phyloP scores from a whole-genome alignment of 2,329 filamentous ascomycete species.

The Albifimbria verrucaria region DNA sequence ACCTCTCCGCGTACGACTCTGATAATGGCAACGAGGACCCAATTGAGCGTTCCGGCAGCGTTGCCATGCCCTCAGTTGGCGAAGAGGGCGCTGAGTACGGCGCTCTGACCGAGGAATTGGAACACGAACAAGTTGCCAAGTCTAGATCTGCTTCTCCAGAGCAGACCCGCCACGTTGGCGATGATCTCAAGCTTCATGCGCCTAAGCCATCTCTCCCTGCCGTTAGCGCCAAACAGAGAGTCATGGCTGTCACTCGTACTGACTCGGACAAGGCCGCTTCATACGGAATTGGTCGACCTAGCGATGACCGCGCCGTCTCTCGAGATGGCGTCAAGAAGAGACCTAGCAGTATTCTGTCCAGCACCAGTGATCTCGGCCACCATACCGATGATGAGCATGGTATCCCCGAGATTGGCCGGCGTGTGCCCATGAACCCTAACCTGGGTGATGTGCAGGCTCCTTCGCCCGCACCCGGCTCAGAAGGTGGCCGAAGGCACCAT shows the following conservation, averaged over 20 bases:
- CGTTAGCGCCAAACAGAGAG: slow-evolving; percentile 77
- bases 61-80: slow-evolving; percentile 79
- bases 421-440: slow-evolving; percentile 90
- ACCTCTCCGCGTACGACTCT: slow-evolving; percentile 27
- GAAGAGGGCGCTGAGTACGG: slow-evolving; percentile 90
- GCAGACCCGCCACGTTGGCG: slow-evolving; percentile 74
- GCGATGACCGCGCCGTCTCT: slow-evolving; percentile 45
- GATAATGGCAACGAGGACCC: slow-evolving; percentile 35
- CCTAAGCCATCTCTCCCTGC: slow-evolving; percentile 83
- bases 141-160: slow-evolving; percentile 49
- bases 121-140: slow-evolving; percentile 33
- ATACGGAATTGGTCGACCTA: slow-evolving; percentile 74
- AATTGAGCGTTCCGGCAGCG: slow-evolving; percentile 66
- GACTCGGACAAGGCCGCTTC: slow-evolving; percentile 84
- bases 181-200: slow-evolving; percentile 82
- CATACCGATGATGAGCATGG: slow-evolving; percentile 73
- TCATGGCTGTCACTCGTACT: slow-evolving; percentile 81
- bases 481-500: slow-evolving; percentile 54
- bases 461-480: slow-evolving; percentile 63
- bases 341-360: slow-evolving; percentile 56
- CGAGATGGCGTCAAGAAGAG: slow-evolving; percentile 59
- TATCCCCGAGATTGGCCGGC: slow-evolving; percentile 87
- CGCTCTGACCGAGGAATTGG: slow-evolving; percentile 46
- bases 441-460: slow-evolving; percentile 96
- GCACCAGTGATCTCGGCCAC: slow-evolving; percentile 44